phyloP scores from a whole-genome alignment of 2,329 filamentous ascomycete genomes.

The Cadophora sp. region DNA sequence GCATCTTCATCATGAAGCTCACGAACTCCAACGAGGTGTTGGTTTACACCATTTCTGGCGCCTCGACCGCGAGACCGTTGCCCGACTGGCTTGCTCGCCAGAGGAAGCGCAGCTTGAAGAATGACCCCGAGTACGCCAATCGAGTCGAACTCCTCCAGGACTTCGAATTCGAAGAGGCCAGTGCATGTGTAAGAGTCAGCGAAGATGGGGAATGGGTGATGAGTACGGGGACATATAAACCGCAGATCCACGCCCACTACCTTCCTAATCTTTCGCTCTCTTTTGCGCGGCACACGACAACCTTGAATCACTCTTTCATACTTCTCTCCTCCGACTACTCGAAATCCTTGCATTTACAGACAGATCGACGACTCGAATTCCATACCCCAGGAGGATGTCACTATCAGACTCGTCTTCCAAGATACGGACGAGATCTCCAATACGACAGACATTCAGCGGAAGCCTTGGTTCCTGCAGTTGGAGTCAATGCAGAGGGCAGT shows the following conservation, averaged over 20 bases:
- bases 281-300: constrained; percentile 88
- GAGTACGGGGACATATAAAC: constrained; percentile 81
- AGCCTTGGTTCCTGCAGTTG: constrained; percentile 85
- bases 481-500: constrained; percentile 82
- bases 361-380: constrained; percentile 89
- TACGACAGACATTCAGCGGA: constrained; percentile 87
- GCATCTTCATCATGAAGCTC: constrained; percentile 69
- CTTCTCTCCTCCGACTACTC: constrained; percentile 90
- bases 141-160: constrained; percentile 95
- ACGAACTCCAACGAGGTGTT: constrained; percentile 82
- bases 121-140: constrained; percentile 91
- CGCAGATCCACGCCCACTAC: constrained; percentile 95
- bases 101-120: constrained; percentile 89
- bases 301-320: constrained; percentile 89
- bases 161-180: constrained; percentile 97
- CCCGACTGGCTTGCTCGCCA: constrained; percentile 95
- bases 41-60: constrained; percentile 94
- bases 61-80: constrained; percentile 83
- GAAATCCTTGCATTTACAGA: constrained; percentile 93
- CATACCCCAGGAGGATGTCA: constrained; percentile 90
- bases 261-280: constrained; percentile 93
- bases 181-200: constrained; percentile 85
- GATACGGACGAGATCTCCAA: constrained; percentile 88
- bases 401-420: constrained; percentile 85
- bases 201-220: constrained; percentile 98